Conservation (phyloP, 1,139 yeast genomes). For the Candida tunisiensis region DNA sequence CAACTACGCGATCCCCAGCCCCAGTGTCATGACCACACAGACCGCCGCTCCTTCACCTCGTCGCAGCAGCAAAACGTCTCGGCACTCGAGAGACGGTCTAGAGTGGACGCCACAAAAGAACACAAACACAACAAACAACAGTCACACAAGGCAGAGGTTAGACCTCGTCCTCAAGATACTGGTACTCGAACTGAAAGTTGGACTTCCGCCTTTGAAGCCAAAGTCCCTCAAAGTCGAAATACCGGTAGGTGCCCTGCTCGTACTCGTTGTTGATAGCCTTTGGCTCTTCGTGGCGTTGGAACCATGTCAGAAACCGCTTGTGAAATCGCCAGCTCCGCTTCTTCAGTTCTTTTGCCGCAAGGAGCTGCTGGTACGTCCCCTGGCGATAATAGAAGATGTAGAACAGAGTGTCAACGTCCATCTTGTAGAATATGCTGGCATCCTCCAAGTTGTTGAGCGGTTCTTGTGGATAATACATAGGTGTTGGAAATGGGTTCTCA, state of each 20-base stretch:
- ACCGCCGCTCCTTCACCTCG: no score
- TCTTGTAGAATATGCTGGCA: slow-evolving; percentile 38
- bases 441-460: slow-evolving; percentile 33
- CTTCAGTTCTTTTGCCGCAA: slow-evolving; percentile 72
- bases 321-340: slow-evolving; percentile 84
- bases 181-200: slow-evolving; percentile 39
- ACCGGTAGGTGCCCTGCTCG: slow-evolving; percentile 48
- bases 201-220: slow-evolving; percentile 80
- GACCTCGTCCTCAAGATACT: slow-evolving; percentile 26
- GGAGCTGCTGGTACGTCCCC: slow-evolving; percentile 53
- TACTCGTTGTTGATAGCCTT: slow-evolving; percentile 26
- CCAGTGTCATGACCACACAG: background rate
- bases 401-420: slow-evolving; percentile 79
- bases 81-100: no score
- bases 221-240: slow-evolving; percentile 78
- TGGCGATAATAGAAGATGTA: slow-evolving; percentile 79
- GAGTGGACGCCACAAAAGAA: background rate
- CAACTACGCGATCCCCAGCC: no score
- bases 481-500: slow-evolving; percentile 77
- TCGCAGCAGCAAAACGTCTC: no score
- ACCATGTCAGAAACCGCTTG: slow-evolving; percentile 69
- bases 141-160: slow-evolving; percentile 3
- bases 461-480: slow-evolving; percentile 83
- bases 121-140: background rate
- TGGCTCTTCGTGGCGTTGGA: slow-evolving; percentile 45